Evolutionary conservation across 148 eudicot species (phyloP), one percentile per base, ranked within the genome.

Genomic region (Rhododendron griersonianum): DNA sequence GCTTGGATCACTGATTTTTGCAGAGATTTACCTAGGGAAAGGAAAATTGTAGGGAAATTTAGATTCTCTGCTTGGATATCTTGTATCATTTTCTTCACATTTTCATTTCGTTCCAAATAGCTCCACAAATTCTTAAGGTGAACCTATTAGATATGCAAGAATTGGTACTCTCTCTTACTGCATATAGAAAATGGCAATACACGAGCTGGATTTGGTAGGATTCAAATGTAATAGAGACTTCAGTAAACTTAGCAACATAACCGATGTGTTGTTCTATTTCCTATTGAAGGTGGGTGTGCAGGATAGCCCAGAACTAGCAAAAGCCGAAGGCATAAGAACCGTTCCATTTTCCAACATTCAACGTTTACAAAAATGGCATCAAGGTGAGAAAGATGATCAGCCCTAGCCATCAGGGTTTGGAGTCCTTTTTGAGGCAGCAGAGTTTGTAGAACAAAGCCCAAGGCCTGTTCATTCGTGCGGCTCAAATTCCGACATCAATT

Each of bases 221-320:
- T 9, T 35, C 47, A 35, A 11, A 48, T 50, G 18, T 25, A 2
- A 25, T 7, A 15, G 3, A 1, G 44, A 10, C 61, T 69, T 5
- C 16, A 16, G 57, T 48, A 57, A 18, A 16, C 11, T 9, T 51
- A 21, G 7, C 14, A 53, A 8, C 39, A 76, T 35, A 2, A 76
- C 8, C 8, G 7, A 39, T 7, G 0, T 76, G 14, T 86, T 76
- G 25, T 5, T 35, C 8, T 23, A 71, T 53, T 35, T 16, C 74
- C 7, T n/a, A n/a, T 28, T 83, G 83, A 83, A 87, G 88, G 86
- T 87, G 88, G 76, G 77, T n/a, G 78, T 47, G 78, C 83, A 76
- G 37, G 50, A 87, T 78, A 83, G 19, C 75, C 33, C 85, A 57
- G 81, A 25, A 82, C 28, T 57, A 23, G 86, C 57, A 45, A 33